Evolutionary conservation across 1,284 basidiomycete species (phyloP).

Genomic region (Gastroboletus turbinatus): DNA sequence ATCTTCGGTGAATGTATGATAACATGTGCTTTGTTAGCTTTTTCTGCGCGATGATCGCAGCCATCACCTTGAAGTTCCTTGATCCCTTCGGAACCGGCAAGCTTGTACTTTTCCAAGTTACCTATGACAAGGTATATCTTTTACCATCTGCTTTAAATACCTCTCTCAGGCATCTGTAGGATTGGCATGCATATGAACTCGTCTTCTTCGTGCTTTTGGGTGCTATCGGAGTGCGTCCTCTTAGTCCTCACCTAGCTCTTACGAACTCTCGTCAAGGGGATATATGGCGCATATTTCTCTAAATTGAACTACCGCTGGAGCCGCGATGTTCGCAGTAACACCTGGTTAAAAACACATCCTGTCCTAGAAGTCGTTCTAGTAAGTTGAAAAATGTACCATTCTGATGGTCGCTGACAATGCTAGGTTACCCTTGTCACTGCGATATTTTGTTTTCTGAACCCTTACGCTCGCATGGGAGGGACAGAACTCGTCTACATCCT

Average conservation of each 20-base stretch:
- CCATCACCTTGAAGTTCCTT: constrained; percentile 83
- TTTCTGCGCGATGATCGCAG: constrained; percentile 94
- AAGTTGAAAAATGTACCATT: constrained; percentile 27
- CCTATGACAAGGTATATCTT: constrained; percentile 70
- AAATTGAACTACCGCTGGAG: constrained; percentile 91
- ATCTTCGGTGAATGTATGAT: neutral
- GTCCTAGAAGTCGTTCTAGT: constrained; percentile 85
- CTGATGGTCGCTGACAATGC: constrained; percentile 10
- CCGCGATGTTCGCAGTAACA: constrained; percentile 75
- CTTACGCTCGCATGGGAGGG: constrained; percentile 90
- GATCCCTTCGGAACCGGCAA: constrained; percentile 91
- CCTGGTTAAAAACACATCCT: constrained; percentile 80
- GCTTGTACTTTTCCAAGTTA: constrained; percentile 86
- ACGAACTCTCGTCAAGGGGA: constrained; percentile 51
- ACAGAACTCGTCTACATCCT: constrained; percentile 92
- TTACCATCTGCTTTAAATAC: neutral
- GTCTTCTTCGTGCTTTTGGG: constrained; percentile 85
- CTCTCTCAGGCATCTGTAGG: constrained; percentile 43
- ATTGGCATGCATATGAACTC: constrained; percentile 87
- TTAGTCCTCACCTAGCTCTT: neutral
- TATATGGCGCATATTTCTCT: constrained; percentile 94
- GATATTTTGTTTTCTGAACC: constrained; percentile 82
- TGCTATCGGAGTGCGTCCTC: constrained; percentile 67
- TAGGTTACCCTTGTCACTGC: constrained; percentile 81
- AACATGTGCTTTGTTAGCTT: constrained; percentile 50